A percentile compares a stretch with the other conserved stretches of the same genome.
phyloP scores from a whole-genome alignment of 2,329 filamentous ascomycete species.

The Alternaria consortialis region DNA sequence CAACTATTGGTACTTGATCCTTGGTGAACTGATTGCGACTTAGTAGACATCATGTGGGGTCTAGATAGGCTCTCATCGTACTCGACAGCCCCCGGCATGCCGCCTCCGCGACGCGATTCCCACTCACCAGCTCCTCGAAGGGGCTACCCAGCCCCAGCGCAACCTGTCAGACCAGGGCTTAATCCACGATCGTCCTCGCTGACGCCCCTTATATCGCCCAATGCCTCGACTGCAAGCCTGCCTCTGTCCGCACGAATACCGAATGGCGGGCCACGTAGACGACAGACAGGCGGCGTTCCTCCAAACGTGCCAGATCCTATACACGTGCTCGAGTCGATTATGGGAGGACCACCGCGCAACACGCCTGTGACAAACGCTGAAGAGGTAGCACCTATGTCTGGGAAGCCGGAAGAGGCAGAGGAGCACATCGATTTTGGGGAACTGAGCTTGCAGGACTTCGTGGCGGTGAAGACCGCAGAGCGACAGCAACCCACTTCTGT shows the following conservation, averaged over 20 bases:
- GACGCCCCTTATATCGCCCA: conserved; percentile 72
- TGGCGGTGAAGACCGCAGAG: conserved; percentile 49
- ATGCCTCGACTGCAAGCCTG: conserved; percentile 79
- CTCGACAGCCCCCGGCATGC: conserved; percentile 69
- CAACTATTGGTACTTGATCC: background rate
- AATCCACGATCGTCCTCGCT: conserved; percentile 79
- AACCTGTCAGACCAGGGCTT: conserved; percentile 72
- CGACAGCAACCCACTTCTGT: conserved; percentile 46
- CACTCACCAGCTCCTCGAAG: conserved; percentile 77
- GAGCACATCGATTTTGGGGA: conserved; percentile 80
- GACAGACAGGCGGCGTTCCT: conserved; percentile 61
- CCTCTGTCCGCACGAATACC: conserved; percentile 69
- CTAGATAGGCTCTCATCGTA: conserved; percentile 84
- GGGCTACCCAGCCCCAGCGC: conserved; percentile 73
- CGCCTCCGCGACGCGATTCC: conserved; percentile 69
- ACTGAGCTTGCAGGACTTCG: conserved; percentile 78
- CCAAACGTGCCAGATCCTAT: conserved; percentile 73
- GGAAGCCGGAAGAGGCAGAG: conserved; percentile 61
- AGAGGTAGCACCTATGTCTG: conserved; percentile 41
- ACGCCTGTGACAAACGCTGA: conserved; percentile 21
- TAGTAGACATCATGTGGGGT: conserved; percentile 71
- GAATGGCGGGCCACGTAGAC: conserved; percentile 74
- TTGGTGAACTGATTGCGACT: background rate
- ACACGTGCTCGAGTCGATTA: conserved; percentile 70
- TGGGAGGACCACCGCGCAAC: conserved; percentile 56